Base-by-base conservation (phyloP, 371 early-diverging fungal species). In the Haplosporangium sp. region DNA sequence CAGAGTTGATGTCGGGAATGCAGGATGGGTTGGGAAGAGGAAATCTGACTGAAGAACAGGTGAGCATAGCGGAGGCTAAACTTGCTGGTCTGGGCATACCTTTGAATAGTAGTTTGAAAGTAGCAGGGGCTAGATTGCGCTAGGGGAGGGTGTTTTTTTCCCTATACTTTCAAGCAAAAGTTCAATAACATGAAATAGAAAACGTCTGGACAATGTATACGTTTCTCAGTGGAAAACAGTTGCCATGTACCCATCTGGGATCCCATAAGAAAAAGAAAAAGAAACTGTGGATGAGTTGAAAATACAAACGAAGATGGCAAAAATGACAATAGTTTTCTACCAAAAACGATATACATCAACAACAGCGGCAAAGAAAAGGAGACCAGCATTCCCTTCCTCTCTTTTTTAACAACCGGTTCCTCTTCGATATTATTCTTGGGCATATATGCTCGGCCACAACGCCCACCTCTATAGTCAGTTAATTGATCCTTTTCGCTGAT, bases 11-110 rank as follows among this genome's bases (percentile, higher is more conserved):
- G 47, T 52, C 74, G 8, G 69, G 55, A 39, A 42, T 5, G 37
- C 60, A 65, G 53, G 65, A 68, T 37, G 77, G 68, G 39, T 55
- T 55, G 42, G 35, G 48, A 42, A 71, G 69, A 65, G 75, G 72
- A n/a, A 66, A 69, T 55, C 56, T 81, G 65, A 81, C 75, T 17
- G 82, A 74, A 35, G 82, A 81, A 60, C 82, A 81, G 82, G 75
- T 81, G 74, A 81, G 82, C 55, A 71, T 72, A 35, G 82, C 75
- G 20, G 82, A 81, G 58, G 82, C 82, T 5, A 81, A 81, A 52
- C 65, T 81, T 61, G 82, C 82, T 37, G 75, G 75, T n/a, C 64
- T 75, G 72, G 82, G 82, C 50, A 35, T 75, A 69, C 57, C 77
- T 35, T 53, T 74, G 75, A 63, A 67, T 50, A 56, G 69, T 53